Base-by-base conservation (phyloP, 2,329 filamentous ascomycete species). In the Graphilbum sp. region DNA sequence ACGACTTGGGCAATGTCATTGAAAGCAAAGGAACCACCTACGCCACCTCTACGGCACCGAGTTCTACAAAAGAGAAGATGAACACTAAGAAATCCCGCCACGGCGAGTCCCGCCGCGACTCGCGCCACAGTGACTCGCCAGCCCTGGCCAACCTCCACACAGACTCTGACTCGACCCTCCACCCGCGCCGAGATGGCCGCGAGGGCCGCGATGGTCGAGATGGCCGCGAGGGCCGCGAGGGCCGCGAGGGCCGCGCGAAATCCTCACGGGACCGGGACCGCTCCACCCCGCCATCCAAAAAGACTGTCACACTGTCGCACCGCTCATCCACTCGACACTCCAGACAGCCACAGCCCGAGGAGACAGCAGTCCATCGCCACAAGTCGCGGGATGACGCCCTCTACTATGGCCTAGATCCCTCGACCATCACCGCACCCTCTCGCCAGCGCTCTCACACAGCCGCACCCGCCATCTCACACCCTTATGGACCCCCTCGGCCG, bases 61-160 rank as follows among this genome's bases (percentile, higher is more conserved):
- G 60, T 45, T 62, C 64, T 10, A 51, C 48, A 36, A 69, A 65
- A 44, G 61, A 69, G 47, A 60, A 59, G 24, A 61, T 69, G 48
- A 72, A 72, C 50, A 69, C 62, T 44, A 61, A 52, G 43, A 59
- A 64, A 32, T 52, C 53, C 39, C 48, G 53, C 37, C 59, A 56
- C 42, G 52, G 54, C 34, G 56, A 56, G 32, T 57, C 53, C 39
- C 48, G 53, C 36, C 59, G 54, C 34, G 56, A 56, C 57, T 52
- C 53, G 38, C 48, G 53, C 37, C 59, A 56, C 42, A 51, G 54
- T 33, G 56, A 56, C 32, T 57, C 61, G 13, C 56, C 59, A 30
- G 57, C 59, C 20, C 54, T 48, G 37, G 50, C 46, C 34, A 49
- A 54, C 38, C 52, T 44, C 25, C 45, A 58, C 30, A 58, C 55